These are phyloP conservation scores for Starmerella cellae DNA, from an alignment of 805 yeast species.

Conservation along the genomic window DNA sequence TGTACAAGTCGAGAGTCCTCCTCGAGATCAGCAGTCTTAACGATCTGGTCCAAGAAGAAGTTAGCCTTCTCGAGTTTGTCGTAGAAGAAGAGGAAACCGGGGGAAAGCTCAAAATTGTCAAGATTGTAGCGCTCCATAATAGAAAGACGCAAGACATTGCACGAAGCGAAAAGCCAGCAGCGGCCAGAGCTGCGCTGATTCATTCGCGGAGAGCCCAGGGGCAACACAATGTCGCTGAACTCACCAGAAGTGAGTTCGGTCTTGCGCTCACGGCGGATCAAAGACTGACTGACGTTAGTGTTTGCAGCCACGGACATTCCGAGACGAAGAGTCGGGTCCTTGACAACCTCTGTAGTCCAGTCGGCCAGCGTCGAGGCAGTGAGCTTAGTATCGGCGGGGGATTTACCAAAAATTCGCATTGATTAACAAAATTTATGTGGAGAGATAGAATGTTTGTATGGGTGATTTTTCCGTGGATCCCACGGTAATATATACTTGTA, in stretches of 20 bases:
- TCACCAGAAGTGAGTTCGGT: constrained; percentile 23
- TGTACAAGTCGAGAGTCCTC: constrained; percentile 61
- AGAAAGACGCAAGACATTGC: constrained; percentile 54
- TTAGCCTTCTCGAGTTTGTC: constrained; percentile 80
- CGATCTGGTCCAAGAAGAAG: constrained; percentile 61
- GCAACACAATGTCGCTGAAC: constrained; percentile 34
- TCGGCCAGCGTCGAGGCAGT: constrained; percentile 16
- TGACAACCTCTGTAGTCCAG: constrained; percentile 22
- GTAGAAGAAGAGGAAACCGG: constrained; percentile 66
- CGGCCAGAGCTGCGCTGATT: constrained; percentile 68
- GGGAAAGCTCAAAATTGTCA: constrained; percentile 61
- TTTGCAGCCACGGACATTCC: constrained; percentile 26
- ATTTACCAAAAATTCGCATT: neutral
- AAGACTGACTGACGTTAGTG: constrained; percentile 21
- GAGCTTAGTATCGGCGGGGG: constrained; percentile 10
- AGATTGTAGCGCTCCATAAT: constrained; percentile 51
- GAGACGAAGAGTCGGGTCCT: constrained; percentile 22
- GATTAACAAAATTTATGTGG: too few relatives aligned
- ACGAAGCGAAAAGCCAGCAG: constrained; percentile 82
- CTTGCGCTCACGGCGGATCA: constrained; percentile 23
- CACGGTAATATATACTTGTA: too few relatives aligned
- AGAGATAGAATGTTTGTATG: too few relatives aligned
- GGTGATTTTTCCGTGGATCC: too few relatives aligned
- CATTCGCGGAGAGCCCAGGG: constrained; percentile 51
- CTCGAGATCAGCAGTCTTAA: constrained; percentile 52